Evolutionary conservation across 2,329 filamentous ascomycete genomes (phyloP), one percentile per base, ranked within the genome.

Genomic region (Chrysosphaeria jannelii): DNA sequence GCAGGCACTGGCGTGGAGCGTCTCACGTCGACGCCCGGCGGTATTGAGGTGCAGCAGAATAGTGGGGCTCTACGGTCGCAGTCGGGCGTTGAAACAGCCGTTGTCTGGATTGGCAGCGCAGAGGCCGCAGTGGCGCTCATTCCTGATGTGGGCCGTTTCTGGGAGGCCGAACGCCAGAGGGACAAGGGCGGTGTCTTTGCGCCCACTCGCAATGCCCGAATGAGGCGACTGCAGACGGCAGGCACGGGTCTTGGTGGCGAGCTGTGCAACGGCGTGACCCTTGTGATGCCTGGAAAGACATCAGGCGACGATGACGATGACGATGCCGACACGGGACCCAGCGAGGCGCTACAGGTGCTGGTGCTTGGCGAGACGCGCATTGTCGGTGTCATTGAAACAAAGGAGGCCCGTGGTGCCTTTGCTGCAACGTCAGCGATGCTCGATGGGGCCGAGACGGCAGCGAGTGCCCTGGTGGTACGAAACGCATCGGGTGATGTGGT

Each of bases 101-200:
- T 53, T 5, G 39, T 64, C 4, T 64, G 58, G 57, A 45, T 63
- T 15, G 53, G 56, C 6, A 47, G 56, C 9, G 35, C 47, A 3
- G 58, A 64, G 27, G 52, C 60, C 18, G 30, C 42, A 15, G 51
- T 63, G 13, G 57, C 52, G 13, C 47, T 59, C 13, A 55, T 64
- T 22, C 54, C 57, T 1, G 47, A 47, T 1, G 41, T 64, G 5
- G 42, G 51, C 5, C 49, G 50, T 9, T 64, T 63, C 39, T 63
- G 58, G 57, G 57, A 62, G 17, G 50, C 57, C 1, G 57, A 63
- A 30, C 43, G 57, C 8, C 52, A 54, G 8, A 53, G 49, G n/a
- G n/a, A n/a, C n/a, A 19, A 22, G 31, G 46, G 51, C 5, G 58
- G 58, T 26, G 39, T 61, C 3, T 63, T 62, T 31, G 55, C 51